Base-by-base conservation (phyloP, 768 basidiomycete genomes). In the Collybia nuda region DNA sequence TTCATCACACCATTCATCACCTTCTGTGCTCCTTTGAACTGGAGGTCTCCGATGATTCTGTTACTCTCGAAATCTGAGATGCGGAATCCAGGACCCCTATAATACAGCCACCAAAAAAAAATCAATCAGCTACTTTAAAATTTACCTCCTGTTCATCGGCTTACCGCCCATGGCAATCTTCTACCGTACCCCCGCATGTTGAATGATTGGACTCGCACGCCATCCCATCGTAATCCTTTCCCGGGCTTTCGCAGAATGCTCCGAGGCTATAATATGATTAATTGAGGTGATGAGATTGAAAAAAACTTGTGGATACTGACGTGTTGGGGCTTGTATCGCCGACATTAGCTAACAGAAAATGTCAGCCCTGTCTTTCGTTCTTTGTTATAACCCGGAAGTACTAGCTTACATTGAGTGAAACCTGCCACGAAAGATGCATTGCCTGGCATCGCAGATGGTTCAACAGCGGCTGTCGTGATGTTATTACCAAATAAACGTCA, bases 291-390 rank as follows among this genome's bases (percentile, higher is more conserved):
- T 38, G 44, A 50, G 17, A 46, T 21, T 12, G 21, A 50, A 53
- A 26, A 52, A 23, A 45, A 42, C 48, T 52, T 49, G 53, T 41
- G 47, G 53, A 42, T 40, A 73, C 85, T 61, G 51, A 88, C 85
- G 85, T 89, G 62, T 92, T 90, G 11, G 88, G 88, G 54, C 77
- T 87, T 23, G 85, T 87, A 60, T 89, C 87, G 2, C 89, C 87
- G 38, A 90, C 87, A 53, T 89, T 89, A n/a, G 87, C 86, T 88
- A 57, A 11, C 57, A 35, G 21, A 54, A 29, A n/a, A 46, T 17
- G 45, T 48, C 44, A 56, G 45, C 26, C 46, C 45, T 56, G 24
- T 29, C 47, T 44, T 23, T 32, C 32, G 26, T 6, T 42, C 41
- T 12, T 44, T 12, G 17, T 32, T 32, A 28, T 17, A 17, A 35